Conservation (phyloP, 1,284 basidiomycete species). For the Mycosarcoma maydis region DNA sequence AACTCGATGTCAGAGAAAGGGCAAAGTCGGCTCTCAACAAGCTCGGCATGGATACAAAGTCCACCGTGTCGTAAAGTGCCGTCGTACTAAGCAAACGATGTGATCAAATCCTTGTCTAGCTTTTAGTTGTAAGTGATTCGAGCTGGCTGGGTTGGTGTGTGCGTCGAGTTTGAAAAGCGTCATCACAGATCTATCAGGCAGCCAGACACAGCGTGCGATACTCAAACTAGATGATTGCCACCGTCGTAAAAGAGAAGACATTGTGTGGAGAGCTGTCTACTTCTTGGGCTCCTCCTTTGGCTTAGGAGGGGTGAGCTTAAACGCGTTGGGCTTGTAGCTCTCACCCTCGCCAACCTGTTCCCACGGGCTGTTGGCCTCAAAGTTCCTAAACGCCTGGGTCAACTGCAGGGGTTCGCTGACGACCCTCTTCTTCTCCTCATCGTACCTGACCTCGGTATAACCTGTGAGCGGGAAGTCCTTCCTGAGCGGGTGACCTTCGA, state of each 20-base stretch:
- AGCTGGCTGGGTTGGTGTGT: too few species aligned
- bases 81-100: too few species aligned
- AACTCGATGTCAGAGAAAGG: slow-evolving; percentile 44
- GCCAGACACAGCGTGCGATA: too few species aligned
- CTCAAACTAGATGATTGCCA: too few species aligned
- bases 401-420: slow-evolving; percentile 98
- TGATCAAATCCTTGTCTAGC: too few species aligned
- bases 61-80: neutral
- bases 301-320: slow-evolving; percentile 68
- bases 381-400: slow-evolving; percentile 98
- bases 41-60: slow-evolving; percentile 14
- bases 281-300: slow-evolving; percentile 67
- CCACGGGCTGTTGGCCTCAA: slow-evolving; percentile 84
- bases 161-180: too few species aligned
- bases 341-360: slow-evolving; percentile 92
- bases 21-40: slow-evolving; percentile 36
- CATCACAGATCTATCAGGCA: neutral
- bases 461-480: slow-evolving; percentile 99
- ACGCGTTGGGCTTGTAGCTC: slow-evolving; percentile 72
- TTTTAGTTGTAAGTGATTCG: too few species aligned
- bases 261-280: too few species aligned
- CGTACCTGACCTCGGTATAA: slow-evolving; percentile 96
- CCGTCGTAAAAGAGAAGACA: too few species aligned
- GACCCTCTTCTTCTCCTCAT: slow-evolving; percentile 97
- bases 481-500: slow-evolving; percentile 95